These are phyloP conservation scores for Argentina anserina DNA, from an alignment of 306 rosid species.

Conservation along the genomic window DNA sequence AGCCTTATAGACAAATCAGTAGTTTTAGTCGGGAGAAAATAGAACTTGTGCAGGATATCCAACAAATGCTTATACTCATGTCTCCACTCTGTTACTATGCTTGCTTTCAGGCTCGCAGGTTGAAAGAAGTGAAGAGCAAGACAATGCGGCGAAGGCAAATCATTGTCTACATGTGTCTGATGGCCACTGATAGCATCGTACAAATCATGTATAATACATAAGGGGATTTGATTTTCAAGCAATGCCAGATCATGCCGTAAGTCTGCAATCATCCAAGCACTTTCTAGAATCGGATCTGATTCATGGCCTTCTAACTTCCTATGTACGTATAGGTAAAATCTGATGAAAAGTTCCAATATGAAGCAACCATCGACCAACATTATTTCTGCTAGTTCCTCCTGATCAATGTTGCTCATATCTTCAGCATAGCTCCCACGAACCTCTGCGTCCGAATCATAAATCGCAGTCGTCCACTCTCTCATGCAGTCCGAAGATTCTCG, in stretches of 20 bases:
- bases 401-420: not conserved
- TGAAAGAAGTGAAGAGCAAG: slow-evolving; percentile 12
- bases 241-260: slow-evolving; percentile 24
- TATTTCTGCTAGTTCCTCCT: slow-evolving; percentile 4
- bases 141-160: not conserved
- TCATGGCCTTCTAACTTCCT: not conserved
- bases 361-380: slow-evolving; percentile 43
- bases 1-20: not conserved
- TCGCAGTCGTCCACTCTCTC: slow-evolving; percentile 7
- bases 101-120: not conserved
- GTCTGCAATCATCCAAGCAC: not conserved
- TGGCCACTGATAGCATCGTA: not conserved
- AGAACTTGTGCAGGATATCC: slow-evolving; percentile 30
- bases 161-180: not conserved
- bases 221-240: slow-evolving; percentile 38
- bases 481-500: not conserved
- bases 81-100: not conserved
- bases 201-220: slow-evolving; percentile 23
- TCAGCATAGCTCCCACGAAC: slow-evolving; percentile 22
- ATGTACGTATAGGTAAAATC: not conserved
- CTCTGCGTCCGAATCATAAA: not conserved
- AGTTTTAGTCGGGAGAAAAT: not conserved
- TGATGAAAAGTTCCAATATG: slow-evolving; percentile 32
- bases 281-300: not conserved
- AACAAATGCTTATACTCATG: slow-evolving; percentile 23